phyloP scores from a whole-genome alignment of 2,329 filamentous ascomycete species.

The Colletotrichum orbiculare region DNA sequence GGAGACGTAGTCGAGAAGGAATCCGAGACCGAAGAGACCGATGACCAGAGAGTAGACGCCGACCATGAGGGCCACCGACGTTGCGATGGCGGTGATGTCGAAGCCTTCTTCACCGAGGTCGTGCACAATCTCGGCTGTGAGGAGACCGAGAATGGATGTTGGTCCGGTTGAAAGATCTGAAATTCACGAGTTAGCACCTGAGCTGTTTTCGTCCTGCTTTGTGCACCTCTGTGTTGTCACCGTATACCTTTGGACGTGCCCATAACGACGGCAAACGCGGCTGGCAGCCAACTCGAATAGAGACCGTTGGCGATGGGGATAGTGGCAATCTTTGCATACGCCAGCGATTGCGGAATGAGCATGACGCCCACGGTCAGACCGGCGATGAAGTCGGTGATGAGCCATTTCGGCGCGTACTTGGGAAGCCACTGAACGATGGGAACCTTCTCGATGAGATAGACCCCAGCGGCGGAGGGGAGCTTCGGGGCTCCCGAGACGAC shows the following conservation, averaged over 20 bases:
- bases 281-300: slow-evolving; percentile 69
- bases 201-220: neutral
- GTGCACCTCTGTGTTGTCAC: neutral
- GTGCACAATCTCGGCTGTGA: slow-evolving; percentile 70
- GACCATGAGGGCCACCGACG: slow-evolving; percentile 72
- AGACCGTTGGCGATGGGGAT: slow-evolving; percentile 71
- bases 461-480: slow-evolving; percentile 62
- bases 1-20: slow-evolving; percentile 75
- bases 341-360: slow-evolving; percentile 71
- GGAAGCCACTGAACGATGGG: slow-evolving; percentile 74
- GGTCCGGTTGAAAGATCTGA: slow-evolving; percentile 71
- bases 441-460: slow-evolving; percentile 70
- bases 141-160: slow-evolving; percentile 71
- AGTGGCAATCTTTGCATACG: slow-evolving; percentile 71
- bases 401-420: slow-evolving; percentile 69
- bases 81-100: slow-evolving; percentile 60
- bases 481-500: slow-evolving; percentile 44
- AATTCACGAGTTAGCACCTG: neutral
- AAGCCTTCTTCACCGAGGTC: slow-evolving; percentile 57
- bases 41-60: slow-evolving; percentile 69
- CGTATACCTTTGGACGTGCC: slow-evolving; percentile 68
- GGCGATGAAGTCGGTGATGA: slow-evolving; percentile 70
- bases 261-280: slow-evolving; percentile 68
- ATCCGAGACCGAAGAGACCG: slow-evolving; percentile 72
- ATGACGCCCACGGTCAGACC: slow-evolving; percentile 70